phyloP scores from a whole-genome alignment of 2,329 filamentous ascomycete species.

The Neophaeococcomyces mojaviensis region DNA sequence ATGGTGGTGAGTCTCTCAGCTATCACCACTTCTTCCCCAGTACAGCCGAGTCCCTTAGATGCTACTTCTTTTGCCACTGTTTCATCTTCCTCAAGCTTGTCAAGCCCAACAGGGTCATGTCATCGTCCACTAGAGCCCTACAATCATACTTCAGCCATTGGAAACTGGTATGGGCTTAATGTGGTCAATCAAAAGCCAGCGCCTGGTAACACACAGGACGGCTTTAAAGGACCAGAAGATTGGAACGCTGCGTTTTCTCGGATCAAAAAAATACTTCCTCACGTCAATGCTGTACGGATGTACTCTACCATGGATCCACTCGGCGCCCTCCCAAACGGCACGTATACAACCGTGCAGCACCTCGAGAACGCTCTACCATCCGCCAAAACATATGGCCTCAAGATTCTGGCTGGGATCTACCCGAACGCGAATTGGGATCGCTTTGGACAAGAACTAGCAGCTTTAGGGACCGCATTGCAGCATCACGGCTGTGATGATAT shows the following conservation, averaged over 20 bases:
- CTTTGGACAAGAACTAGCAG: slow-evolving; percentile 1
- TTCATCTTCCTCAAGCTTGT: background rate
- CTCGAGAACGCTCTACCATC: slow-evolving; percentile 1
- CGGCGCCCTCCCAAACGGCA: background rate
- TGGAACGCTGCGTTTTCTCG: background rate
- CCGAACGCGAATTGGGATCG: background rate
- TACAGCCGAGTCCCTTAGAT: too few species aligned
- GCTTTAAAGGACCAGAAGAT: background rate
- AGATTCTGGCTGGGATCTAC: slow-evolving; percentile 4
- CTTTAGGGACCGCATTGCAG: background rate
- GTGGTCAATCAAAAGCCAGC: slow-evolving; percentile 2
- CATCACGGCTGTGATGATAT: slow-evolving; percentile 3
- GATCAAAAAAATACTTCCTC: background rate
- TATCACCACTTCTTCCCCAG: too few species aligned
- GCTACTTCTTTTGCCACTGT: background rate
- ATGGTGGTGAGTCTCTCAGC: too few species aligned
- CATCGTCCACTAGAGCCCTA: background rate
- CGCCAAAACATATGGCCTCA: background rate
- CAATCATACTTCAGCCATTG: slow-evolving; percentile 1
- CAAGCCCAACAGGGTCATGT: background rate
- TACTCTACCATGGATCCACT: slow-evolving; percentile 6
- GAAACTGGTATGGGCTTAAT: background rate
- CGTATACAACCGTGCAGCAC: background rate
- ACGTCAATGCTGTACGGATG: slow-evolving; percentile 4
- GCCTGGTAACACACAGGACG: too few species aligned